Evolutionary conservation across 192 early-diverging fungal genomes (phyloP), one percentile per base, ranked within the genome.

Genomic region (Coemansia sp.): DNA sequence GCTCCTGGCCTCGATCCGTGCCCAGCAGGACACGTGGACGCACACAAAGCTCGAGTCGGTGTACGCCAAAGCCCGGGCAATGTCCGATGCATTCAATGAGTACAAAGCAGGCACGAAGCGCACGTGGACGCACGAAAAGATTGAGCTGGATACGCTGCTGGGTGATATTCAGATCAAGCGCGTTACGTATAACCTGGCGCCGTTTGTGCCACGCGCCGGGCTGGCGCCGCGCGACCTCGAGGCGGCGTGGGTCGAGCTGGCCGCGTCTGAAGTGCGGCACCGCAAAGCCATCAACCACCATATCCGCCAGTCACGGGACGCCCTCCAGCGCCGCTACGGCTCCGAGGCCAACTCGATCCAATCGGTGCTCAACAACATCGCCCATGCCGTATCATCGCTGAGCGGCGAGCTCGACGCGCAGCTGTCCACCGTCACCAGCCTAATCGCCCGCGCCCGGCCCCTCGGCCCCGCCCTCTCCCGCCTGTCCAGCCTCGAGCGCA

Each of bases 81-180:
- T 88, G 64, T 87, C 92, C 0, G 59, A 67, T 23, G 88, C 86
- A 19, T 97, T 98, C 74, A 88, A 87, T 57, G 69, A 82, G 37
- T 97, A 97, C 85, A 98, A 98, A 78, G 87, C 68, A 19, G 84
- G 85, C 2, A 67, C 80, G 10, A 95, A 95, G 79, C 84, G 94
- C n/a, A 64, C 67, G 52, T 96, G 94, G 94, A 91, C 96, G 5
- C 78, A 90, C 58, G 95, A 95, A 67, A 94, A 94, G 60, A 86
- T 90, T 19, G 94, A 97, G 69, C 64, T 98, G 10, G 95, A 96
- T 67, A 90, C 90, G 29, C 76, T 98, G 39, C 81, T 98, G 45
- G 91, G 95, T 19, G 96, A 98, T 68, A 96, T 98, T 66, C 93
- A 94, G 67, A 98, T 94, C 53, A 98, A 98, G 82, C 84, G 94